Evolutionary conservation across 176 grass and related monocot genomes (phyloP), one percentile per base, ranked within the genome.

Genomic region (Otatea glauca): DNA sequence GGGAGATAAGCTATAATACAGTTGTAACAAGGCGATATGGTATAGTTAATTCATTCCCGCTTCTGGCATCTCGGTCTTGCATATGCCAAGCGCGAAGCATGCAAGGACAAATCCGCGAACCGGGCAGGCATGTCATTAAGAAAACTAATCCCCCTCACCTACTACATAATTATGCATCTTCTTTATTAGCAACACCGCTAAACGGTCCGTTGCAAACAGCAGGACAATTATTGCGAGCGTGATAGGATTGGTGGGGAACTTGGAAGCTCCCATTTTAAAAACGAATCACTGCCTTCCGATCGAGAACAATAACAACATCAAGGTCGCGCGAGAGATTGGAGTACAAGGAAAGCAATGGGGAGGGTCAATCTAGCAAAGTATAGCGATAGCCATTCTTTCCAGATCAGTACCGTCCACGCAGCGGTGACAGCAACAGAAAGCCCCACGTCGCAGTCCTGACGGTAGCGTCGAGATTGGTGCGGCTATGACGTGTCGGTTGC

Each of bases 271-370:
- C 59, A 27, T 45, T 55, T 58, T n/a, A 23, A 59, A 53, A 53
- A 53, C 50, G 50, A 53, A 5, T 18, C 16, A 0, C 17, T 44
- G 0, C 37, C 54, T 25, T 21, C 37, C 3, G 27, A 2, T 51
- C 3, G 27, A 2, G 61, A 64, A 38, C 35, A 47, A 37, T 39
- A 1, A 60, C 29, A n/a, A 5, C 21, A 71, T 70, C 7, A 21
- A 38, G 24, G 71, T 20, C 16, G 20, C 1, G 5, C 3, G 34
- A 61, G 8, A 71, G 77, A 12, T 81, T 87, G 58, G 66, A 94
- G 92, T 92, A n/a, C 42, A 92, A 90, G 81, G 69, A 82, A 92
- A 88, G 87, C 70, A 84, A 85, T 51, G 37, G 59, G 59, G 29
- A 32, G 44, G 62, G 65, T 53, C 45, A 84, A 77, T 88, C 65